These are phyloP conservation scores for Arachis monticola DNA, from an alignment of 331 rosid species.

Conservation along the genomic window DNA sequence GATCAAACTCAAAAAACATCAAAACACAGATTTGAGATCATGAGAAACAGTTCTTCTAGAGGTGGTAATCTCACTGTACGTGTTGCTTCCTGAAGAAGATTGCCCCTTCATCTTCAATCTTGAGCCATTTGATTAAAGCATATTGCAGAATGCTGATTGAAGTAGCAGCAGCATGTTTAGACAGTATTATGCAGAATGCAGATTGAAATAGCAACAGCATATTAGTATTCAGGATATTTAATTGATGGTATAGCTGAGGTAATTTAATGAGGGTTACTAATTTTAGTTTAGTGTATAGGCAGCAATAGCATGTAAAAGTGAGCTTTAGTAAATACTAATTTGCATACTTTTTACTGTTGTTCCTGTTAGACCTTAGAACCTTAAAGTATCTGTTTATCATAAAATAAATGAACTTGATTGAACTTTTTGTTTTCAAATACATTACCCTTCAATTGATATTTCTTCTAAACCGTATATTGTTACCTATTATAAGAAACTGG, in stretches of 20 bases:
- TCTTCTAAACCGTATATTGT: not conserved
- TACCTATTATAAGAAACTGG: too few species aligned
- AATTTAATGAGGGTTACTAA: conserved; percentile 2
- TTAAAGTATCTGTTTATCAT: not conserved
- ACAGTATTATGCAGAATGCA: not conserved
- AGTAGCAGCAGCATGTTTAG: not conserved
- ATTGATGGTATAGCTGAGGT: not conserved
- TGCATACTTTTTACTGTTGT: conserved; percentile 1
- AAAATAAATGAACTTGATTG: not conserved
- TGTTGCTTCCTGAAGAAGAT: conserved; percentile 54
- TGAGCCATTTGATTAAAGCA: not conserved
- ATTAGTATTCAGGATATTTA: conserved; percentile 22
- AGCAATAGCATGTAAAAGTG: conserved; percentile 2
- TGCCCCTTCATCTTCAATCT: not conserved
- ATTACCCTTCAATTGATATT: conserved; percentile 8
- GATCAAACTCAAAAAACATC: conserved; percentile 24
- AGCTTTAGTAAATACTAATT: conserved; percentile 4
- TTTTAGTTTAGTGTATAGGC: conserved; percentile 12
- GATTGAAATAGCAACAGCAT: not conserved
- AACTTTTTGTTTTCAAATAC: not conserved
- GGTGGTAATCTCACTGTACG: conserved; percentile 53
- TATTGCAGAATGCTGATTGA: conserved; percentile 1
- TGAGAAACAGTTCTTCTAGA: conserved; percentile 47
- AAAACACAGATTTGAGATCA: conserved; percentile 40
- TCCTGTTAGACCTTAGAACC: not conserved